Conservation (phyloP, 139 green algal genomes). For the Tetratostichococcus sp. region DNA sequence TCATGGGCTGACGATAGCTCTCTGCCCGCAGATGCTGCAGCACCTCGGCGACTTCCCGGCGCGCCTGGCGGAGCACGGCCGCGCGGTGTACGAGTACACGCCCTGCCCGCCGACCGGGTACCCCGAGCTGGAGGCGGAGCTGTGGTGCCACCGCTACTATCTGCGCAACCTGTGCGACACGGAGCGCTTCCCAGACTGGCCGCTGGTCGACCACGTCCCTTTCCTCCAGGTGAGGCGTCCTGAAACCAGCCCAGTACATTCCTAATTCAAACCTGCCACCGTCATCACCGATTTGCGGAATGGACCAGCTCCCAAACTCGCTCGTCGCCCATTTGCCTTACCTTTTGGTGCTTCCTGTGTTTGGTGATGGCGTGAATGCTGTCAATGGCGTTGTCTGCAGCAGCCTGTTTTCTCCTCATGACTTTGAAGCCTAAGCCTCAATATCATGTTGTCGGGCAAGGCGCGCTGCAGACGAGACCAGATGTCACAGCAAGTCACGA, state of each 20-base stretch:
- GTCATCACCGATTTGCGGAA: too few species aligned
- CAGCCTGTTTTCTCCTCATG: too few species aligned
- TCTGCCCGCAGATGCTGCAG: conserved; percentile 46
- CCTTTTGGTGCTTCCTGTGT: too few species aligned
- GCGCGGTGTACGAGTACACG: conserved; percentile 81
- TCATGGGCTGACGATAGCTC: conserved; percentile 76
- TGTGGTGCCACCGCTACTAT: conserved; percentile 95
- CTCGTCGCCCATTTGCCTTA: too few species aligned
- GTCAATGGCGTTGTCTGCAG: too few species aligned
- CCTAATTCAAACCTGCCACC: too few species aligned
- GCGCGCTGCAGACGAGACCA: too few species aligned
- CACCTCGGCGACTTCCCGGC: conserved; percentile 69
- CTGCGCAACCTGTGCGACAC: conserved; percentile 85
- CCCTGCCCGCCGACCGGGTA: conserved; percentile 84
- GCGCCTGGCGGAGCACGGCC: conserved; percentile 56
- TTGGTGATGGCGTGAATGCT: too few species aligned
- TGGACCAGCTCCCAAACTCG: too few species aligned
- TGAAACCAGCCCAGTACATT: not conserved
- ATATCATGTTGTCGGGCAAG: too few species aligned
- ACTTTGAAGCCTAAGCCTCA: too few species aligned
- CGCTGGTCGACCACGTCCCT: conserved; percentile 76
- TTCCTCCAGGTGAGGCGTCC: conserved; percentile 68
- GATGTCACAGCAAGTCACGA: too few species aligned
- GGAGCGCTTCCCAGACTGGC: conserved; percentile 71
- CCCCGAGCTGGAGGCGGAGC: conserved; percentile 77